A percentile compares a stretch with the other conserved stretches of the same genome.
Conservation (phyloP, 2,329 filamentous ascomycete genomes). For the Xylaria sp. region DNA sequence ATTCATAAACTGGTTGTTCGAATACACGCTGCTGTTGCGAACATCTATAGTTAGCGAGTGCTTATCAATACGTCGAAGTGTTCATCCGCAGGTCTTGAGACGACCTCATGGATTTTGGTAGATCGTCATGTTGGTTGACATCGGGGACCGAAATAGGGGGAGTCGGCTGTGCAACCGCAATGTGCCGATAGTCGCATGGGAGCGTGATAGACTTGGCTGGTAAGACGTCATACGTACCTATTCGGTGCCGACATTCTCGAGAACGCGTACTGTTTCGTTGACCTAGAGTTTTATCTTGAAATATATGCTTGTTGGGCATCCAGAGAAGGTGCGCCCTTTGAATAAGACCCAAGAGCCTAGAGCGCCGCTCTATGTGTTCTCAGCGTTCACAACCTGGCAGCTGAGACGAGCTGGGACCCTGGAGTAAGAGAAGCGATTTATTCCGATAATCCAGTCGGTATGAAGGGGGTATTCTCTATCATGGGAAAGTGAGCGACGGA, state of each 20-base stretch:
- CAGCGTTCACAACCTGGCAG: constrained; percentile 21
- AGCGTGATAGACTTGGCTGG: constrained; percentile 23
- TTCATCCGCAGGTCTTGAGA: neutral
- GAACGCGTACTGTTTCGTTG: constrained; percentile 29
- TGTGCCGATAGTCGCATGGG: neutral
- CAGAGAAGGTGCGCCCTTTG: constrained; percentile 40
- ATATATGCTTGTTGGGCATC: constrained; percentile 27
- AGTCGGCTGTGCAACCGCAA: constrained; percentile 16
- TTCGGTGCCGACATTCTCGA: constrained; percentile 46
- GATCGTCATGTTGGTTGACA: neutral
- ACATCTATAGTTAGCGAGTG: constrained; percentile 28
- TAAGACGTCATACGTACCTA: constrained; percentile 42
- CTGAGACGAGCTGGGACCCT: constrained; percentile 17
- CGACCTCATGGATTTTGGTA: neutral
- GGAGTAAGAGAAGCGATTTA: constrained; percentile 20
- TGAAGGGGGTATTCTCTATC: constrained; percentile 24
- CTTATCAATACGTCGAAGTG: constrained; percentile 1
- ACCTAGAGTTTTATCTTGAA: constrained; percentile 9
- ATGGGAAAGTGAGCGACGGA: constrained; percentile 17
- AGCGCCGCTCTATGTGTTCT: constrained; percentile 40
- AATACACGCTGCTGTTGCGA: constrained; percentile 61
- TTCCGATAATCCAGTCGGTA: constrained; percentile 27
- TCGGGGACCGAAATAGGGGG: constrained; percentile 2
- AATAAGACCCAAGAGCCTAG: constrained; percentile 37
- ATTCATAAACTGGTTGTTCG: constrained; percentile 87